These are phyloP conservation scores for Viridothelium virens DNA, from an alignment of 495 filamentous ascomycete species.

Conservation along the genomic window DNA sequence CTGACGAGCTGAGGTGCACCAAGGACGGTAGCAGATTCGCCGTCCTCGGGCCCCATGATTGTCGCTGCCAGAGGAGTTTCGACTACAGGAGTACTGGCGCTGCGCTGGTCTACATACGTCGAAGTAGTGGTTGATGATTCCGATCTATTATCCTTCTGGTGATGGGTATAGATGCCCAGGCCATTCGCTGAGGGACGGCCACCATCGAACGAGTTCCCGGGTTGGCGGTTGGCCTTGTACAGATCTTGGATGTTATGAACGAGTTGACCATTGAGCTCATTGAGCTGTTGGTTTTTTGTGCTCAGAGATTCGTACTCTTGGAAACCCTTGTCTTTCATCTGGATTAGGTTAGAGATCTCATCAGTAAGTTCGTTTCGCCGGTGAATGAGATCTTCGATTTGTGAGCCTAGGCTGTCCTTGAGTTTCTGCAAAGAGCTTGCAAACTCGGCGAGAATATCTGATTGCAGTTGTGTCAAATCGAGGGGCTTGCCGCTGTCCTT, in stretches of 20 bases:
- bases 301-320: constrained; percentile 93
- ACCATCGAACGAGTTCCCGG: constrained; percentile 45
- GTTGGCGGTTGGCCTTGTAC: constrained; percentile 65
- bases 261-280: constrained; percentile 88
- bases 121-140: constrained; percentile 54
- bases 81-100: constrained; percentile 17
- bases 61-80: constrained; percentile 15
- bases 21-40: constrained; percentile 58
- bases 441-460: constrained; percentile 78
- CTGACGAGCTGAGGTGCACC: constrained; percentile 82
- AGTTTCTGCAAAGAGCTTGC: constrained; percentile 78
- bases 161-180: constrained; percentile 72
- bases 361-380: constrained; percentile 74
- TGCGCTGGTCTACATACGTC: constrained; percentile 52
- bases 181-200: constrained; percentile 55
- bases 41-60: constrained; percentile 22
- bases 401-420: constrained; percentile 66
- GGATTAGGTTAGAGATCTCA: constrained; percentile 68
- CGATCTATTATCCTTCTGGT: constrained; percentile 57
- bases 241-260: constrained; percentile 89
- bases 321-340: constrained; percentile 81
- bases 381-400: constrained; percentile 77
- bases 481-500: constrained; percentile 48
- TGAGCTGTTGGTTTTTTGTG: constrained; percentile 85
- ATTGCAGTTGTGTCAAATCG: constrained; percentile 51